A percentile compares a stretch with the other conserved stretches of the same genome.
Conservation (phyloP, 768 basidiomycete species). For the Mycena pura region DNA sequence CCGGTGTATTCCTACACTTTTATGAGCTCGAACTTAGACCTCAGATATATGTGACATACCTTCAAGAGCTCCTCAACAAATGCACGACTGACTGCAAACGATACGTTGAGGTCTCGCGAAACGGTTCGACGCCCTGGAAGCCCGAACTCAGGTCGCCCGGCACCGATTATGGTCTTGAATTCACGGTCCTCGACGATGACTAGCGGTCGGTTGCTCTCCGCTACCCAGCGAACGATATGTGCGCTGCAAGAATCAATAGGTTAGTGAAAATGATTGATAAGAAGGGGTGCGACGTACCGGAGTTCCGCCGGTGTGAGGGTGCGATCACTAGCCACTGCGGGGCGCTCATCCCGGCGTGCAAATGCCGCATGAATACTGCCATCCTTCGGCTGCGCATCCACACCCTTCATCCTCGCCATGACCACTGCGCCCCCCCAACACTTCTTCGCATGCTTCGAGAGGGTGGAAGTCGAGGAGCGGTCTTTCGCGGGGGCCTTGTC, state of each 20-base stretch:
- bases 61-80: conserved; percentile 35
- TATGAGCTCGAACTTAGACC: background rate
- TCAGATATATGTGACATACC: conserved; percentile 21
- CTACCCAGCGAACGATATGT: conserved; percentile 43
- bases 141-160: conserved; percentile 37
- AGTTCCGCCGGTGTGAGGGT: background rate
- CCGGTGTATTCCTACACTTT: background rate
- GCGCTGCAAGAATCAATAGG: conserved; percentile 26
- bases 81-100: conserved; percentile 30
- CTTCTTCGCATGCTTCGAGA: conserved; percentile 34
- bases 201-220: conserved; percentile 41
- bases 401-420: conserved; percentile 5
- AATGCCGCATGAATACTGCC: background rate
- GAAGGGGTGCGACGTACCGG: background rate
- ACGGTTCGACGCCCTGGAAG: conserved; percentile 41
- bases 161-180: conserved; percentile 39
- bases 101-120: conserved; percentile 35
- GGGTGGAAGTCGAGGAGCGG: conserved; percentile 35
- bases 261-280: background rate
- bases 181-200: conserved; percentile 41
- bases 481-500: background rate
- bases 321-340: background rate
- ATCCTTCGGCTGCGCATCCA: background rate
- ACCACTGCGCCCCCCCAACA: conserved; percentile 42
- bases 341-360: background rate